Percentiles rank a stretch among this genome's conserved stretches.
Conservation (phyloP, 768 basidiomycete genomes). For the Serendipita sp. region DNA sequence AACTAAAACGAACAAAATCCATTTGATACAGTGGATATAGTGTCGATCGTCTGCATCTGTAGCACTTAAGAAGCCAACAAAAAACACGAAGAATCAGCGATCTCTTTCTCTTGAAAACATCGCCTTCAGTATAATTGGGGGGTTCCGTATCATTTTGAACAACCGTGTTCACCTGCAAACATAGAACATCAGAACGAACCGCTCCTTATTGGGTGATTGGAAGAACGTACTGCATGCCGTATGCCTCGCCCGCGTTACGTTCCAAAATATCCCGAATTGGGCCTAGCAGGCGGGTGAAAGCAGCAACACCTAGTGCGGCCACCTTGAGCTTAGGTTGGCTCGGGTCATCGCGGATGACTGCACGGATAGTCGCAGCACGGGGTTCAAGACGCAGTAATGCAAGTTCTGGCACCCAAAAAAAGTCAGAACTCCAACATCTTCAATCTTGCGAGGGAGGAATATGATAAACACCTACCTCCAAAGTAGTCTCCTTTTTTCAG, state of each 20-base stretch:
- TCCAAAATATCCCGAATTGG: constrained; percentile 90
- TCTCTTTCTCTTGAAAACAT: not conserved
- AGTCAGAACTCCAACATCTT: no score
- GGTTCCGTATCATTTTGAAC: not conserved
- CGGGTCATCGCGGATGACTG: constrained; percentile 31
- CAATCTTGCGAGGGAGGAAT: not conserved
- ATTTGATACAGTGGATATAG: not conserved
- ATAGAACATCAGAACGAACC: not conserved
- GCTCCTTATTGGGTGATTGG: not conserved
- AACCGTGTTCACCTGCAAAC: not conserved
- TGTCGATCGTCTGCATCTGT: not conserved
- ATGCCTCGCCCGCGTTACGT: constrained; percentile 38
- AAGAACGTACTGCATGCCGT: not conserved
- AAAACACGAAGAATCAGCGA: not conserved
- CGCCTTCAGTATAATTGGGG: no score
- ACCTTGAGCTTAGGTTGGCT: constrained; percentile 64
- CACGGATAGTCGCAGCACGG: constrained; percentile 93
- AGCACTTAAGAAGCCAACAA: not conserved
- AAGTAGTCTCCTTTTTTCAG: constrained; percentile 93
- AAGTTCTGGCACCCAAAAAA: constrained; percentile 65
- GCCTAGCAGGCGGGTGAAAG: constrained; percentile 87
- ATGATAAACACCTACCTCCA: constrained; percentile 49
- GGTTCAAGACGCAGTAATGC: constrained; percentile 78
- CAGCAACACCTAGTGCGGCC: constrained; percentile 80
- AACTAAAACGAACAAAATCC: not conserved